Evolutionary conservation across 176 grass and related monocot genomes (phyloP), one percentile per base, ranked within the genome.

Genomic region (Musa acuminata): DNA sequence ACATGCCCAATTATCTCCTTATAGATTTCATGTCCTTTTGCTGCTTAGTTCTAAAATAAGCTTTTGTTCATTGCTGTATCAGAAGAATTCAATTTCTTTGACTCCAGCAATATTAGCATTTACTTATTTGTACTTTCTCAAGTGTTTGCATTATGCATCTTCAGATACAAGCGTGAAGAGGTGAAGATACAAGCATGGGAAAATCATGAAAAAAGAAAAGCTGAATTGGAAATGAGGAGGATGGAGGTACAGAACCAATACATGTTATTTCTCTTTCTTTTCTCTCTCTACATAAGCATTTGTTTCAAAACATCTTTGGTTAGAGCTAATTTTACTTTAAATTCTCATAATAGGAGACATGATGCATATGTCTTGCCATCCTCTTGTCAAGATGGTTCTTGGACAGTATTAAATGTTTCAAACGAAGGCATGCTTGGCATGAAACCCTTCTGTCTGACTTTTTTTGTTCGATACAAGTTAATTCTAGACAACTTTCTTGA

Each of bases 161-260:
- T 75, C 72, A 97, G 94, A 74, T 97, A 91, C 80, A 97, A 93
- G 76, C 80, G 87, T 20, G 87, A 97, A 74, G 90, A 97, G 75
- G 82, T 93, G 80, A 85, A 88, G 74, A 97, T 97, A 75, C 90
- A 97, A 67, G 94, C 94, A 2, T 97, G 94, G 94, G 94, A 93
- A 77, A 93, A 97, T 78, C 94, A 97, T 17, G 90, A 93, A 78
- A 97, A 88, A 79, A 77, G 90, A 52, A 97, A 87, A 79, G 90
- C 85, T 63, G 85, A 97, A 82, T 67, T 80, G 62, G 90, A 97
- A 82, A 85, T 97, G 90, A 93, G 83, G 85, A 97, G 71, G 79
- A 80, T 86, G 51, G 87, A 97, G 90, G 94, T 88, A 75, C 20
- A 22, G 71, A 8, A 55, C 55, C 63, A 25, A 13, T 10, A 52